Conservation (phyloP, 2,329 filamentous ascomycete genomes). For the Fusarium brevicatenulatum region DNA sequence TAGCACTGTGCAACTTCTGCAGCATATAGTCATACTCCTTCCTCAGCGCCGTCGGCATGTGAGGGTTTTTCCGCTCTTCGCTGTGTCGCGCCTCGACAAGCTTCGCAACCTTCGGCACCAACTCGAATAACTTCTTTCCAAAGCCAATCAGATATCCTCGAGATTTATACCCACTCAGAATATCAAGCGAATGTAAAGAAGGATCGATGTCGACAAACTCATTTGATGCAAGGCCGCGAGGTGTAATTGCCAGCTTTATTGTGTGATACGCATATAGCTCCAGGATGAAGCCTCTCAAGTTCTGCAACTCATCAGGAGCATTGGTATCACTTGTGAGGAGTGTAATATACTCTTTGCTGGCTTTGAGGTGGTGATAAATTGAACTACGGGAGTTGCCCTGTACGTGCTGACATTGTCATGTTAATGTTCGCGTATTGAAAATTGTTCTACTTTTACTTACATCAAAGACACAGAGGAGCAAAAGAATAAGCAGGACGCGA, state of each 20-base stretch:
- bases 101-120: neutral
- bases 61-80: neutral
- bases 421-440: fast-evolving
- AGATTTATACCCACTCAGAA: neutral
- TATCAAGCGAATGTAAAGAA: neutral
- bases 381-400: neutral
- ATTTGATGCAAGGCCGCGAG: neutral
- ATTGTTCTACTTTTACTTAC: neutral
- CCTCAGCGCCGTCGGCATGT: fast-evolving
- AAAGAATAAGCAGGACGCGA: neutral
- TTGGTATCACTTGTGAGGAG: neutral
- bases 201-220: neutral
- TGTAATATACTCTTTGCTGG: neutral
- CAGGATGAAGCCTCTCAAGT: neutral
- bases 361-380: neutral
- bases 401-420: neutral
- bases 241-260: neutral
- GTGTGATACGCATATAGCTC: conserved; percentile 8
- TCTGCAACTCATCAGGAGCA: neutral
- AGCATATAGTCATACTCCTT: neutral
- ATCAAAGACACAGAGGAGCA: conserved; percentile 7
- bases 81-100: neutral
- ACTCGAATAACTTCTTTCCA: neutral
- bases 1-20: neutral
- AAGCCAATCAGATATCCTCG: neutral